Conservation (phyloP, 495 filamentous ascomycete genomes). For the Talaromyces borbonicus region DNA sequence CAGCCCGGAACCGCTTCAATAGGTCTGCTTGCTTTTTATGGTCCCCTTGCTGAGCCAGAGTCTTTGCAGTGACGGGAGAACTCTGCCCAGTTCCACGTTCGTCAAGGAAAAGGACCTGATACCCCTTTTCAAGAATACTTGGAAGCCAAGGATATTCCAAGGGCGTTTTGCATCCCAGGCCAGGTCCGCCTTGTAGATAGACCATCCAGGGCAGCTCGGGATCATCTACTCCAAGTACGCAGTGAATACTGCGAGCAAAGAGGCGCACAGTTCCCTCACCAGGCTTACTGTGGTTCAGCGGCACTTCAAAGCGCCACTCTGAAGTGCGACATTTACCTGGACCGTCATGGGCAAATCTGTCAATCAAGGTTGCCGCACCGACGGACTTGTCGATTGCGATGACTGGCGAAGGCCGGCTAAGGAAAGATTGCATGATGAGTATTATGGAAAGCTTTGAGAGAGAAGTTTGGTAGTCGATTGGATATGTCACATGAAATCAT, state of each 20-base stretch:
- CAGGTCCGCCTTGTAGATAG: not conserved
- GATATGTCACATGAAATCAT: too few species aligned
- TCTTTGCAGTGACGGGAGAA: not conserved
- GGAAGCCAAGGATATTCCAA: not conserved
- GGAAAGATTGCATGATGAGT: too few species aligned
- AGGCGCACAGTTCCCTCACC: not conserved
- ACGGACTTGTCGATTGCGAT: too few species aligned
- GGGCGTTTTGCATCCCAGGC: not conserved
- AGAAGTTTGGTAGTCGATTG: too few species aligned
- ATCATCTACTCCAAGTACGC: not conserved
- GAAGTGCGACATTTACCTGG: too few species aligned
- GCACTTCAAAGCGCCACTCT: not conserved
- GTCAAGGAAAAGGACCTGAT: not conserved
- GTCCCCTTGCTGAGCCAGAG: not conserved
- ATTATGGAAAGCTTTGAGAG: too few species aligned
- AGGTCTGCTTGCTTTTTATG: not conserved
- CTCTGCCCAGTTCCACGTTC: not conserved
- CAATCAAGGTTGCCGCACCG: too few species aligned
- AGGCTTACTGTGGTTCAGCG: not conserved
- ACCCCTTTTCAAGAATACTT: not conserved
- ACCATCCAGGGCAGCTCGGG: not conserved
- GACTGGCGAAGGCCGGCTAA: too few species aligned
- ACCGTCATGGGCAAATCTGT: too few species aligned
- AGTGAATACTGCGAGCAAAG: not conserved
- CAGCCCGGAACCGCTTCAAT: not conserved